Base-by-base conservation (phyloP, 2,329 filamentous ascomycete species). In the Arthrinium puccinioides region DNA sequence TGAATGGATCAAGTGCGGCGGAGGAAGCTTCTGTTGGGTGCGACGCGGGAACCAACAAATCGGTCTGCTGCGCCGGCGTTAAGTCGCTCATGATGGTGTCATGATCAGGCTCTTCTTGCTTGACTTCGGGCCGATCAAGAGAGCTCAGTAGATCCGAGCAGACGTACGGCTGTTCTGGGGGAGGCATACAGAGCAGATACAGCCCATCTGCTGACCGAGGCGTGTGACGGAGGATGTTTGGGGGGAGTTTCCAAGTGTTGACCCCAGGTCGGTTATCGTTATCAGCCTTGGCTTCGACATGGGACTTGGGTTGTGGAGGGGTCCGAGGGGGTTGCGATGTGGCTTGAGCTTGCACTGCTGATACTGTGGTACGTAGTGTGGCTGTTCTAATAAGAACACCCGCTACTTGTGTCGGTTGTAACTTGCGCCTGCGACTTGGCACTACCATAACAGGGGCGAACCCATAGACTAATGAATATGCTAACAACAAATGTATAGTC, bases 161-260 rank as follows among this genome's bases (percentile, higher is more conserved):
- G n/a, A 14, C 21, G 14, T 32, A 23, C 9, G 32, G 10, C 15
- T 21, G 21, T 33, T 42, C 40, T 27, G 35, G 30, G 15, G 40
- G 40, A 42, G 40, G 40, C 40, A 42, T 42, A 33, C 40, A 42
- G 40, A 26, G 33, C 24, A 36, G 30, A 34, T 21, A 37, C 37
- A 39, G 37, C 37, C 38, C 35, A 31, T 33, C 29, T 26, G 37
- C 40, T 39, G 33, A 39, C 37, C 32, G 31, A 29, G 37, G 38
- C 23, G 35, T 21, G 16, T 36, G 24, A 26, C 16, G 24, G 28
- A 36, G 40, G 24, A 16, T 39, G 40, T 42, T 42, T 42, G 39
- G 32, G 30, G 33, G 4, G 24, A 26, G 24, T 24, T 28, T 27
- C 33, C 16, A 27, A 14, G 15, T 27, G 25, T 8, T 9, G 25